Conservation (phyloP, 768 basidiomycete genomes). For the Pleurotus platypus region DNA sequence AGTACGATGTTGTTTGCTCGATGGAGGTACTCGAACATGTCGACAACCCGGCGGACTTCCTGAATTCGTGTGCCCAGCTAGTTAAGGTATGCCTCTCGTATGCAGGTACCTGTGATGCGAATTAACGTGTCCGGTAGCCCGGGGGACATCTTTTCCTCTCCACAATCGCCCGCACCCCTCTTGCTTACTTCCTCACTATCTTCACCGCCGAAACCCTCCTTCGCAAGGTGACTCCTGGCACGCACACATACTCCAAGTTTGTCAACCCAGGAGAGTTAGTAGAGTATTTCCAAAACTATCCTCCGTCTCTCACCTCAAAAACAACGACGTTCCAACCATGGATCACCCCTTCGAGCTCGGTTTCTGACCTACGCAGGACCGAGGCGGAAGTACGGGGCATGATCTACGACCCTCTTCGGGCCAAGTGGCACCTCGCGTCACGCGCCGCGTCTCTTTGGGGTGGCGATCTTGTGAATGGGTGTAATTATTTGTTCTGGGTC, state of each 20-base stretch:
- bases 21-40: conserved; percentile 99
- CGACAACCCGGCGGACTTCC: conserved; percentile 83
- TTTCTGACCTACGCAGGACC: conserved; percentile 47
- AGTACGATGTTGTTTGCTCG: conserved; percentile 91
- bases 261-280: conserved; percentile 84
- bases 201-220: conserved; percentile 78
- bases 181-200: conserved; percentile 48
- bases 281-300: conserved; percentile 70
- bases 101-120: neutral
- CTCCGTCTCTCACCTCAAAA: conserved; percentile 7
- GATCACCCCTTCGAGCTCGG: conserved; percentile 50
- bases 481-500: conserved; percentile 89
- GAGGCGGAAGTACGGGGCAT: conserved; percentile 82
- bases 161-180: conserved; percentile 78
- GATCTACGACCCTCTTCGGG: conserved; percentile 68
- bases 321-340: conserved; percentile 34
- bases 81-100: conserved; percentile 65
- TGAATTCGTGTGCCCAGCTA: conserved; percentile 76
- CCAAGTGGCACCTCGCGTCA: conserved; percentile 68
- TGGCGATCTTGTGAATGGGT: conserved; percentile 48
- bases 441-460: conserved; percentile 50
- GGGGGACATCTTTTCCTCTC: conserved; percentile 95
- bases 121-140: conserved; percentile 51
- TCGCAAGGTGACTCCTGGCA: conserved; percentile 77
- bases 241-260: conserved; percentile 90